Percentiles rank a stretch among this genome's conserved stretches.
These are phyloP conservation scores for Globisporangium cystogenes DNA, from an alignment of 352 stramenopile genomes.

Conservation along the genomic window DNA sequence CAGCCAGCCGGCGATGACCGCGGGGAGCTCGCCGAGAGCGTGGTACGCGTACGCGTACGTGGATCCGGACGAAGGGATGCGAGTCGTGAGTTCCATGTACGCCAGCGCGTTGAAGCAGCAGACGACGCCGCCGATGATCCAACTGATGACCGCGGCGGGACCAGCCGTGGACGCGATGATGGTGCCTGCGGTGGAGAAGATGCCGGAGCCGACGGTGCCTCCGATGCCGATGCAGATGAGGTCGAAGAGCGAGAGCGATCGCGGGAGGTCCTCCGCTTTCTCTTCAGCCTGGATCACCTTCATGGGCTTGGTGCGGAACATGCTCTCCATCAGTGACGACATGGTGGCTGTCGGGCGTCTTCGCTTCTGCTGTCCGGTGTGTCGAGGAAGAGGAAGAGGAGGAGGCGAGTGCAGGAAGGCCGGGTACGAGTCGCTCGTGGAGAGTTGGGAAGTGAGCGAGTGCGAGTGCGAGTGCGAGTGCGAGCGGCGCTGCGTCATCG, in stretches of 20 bases:
- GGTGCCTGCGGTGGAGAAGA: slow-evolving; percentile 64
- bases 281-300: slow-evolving; percentile 49
- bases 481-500: not conserved
- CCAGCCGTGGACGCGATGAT: slow-evolving; percentile 31
- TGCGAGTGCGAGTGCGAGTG: not conserved
- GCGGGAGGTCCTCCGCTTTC: slow-evolving; percentile 35
- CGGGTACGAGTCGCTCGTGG: not conserved
- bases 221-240: slow-evolving; percentile 85
- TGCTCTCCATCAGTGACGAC: slow-evolving; percentile 8
- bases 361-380: not conserved
- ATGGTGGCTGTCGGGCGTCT: not conserved
- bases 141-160: slow-evolving; percentile 23
- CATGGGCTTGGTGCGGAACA: slow-evolving; percentile 51
- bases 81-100: slow-evolving; percentile 83
- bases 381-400: no score
- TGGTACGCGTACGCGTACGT: slow-evolving; percentile 91
- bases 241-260: slow-evolving; percentile 73
- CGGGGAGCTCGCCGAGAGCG: slow-evolving; percentile 85
- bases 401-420: not conserved
- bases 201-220: slow-evolving; percentile 78
- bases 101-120: slow-evolving; percentile 69
- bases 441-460: not conserved
- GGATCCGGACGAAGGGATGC: slow-evolving; percentile 80
- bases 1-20: slow-evolving; percentile 74
- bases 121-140: slow-evolving; percentile 61